phyloP scores from a whole-genome alignment of 1,284 basidiomycete species.

The Stygiomarasmius scandens region DNA sequence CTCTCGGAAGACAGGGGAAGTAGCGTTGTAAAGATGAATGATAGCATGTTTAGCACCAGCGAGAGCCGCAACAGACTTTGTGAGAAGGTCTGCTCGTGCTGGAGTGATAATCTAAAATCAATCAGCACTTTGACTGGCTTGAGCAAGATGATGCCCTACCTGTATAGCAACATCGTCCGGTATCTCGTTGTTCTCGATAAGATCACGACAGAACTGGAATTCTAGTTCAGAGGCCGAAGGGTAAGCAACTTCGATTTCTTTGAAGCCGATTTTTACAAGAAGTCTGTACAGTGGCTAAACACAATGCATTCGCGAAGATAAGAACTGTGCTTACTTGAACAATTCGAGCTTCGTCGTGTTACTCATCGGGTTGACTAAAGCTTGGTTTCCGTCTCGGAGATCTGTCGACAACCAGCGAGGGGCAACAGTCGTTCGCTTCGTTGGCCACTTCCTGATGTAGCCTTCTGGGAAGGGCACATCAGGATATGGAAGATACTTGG shows the following conservation, averaged over 20 bases:
- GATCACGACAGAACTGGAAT: constrained; percentile 80
- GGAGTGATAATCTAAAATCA: constrained; percentile 75
- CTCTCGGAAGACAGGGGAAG: constrained; percentile 81
- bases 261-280: constrained; percentile 83
- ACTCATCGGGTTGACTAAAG: constrained; percentile 87
- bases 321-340: constrained; percentile 56
- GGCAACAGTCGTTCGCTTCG: constrained; percentile 63
- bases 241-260: constrained; percentile 89
- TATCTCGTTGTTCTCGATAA: constrained; percentile 72
- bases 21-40: constrained; percentile 94
- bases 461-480: constrained; percentile 58
- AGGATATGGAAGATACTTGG: constrained; percentile 76
- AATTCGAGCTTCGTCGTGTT: constrained; percentile 80
- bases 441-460: constrained; percentile 80
- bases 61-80: constrained; percentile 80
- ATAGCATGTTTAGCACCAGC: constrained; percentile 84
- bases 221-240: constrained; percentile 89
- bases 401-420: constrained; percentile 92
- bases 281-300: constrained; percentile 15
- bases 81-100: constrained; percentile 84
- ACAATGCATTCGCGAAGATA: background rate
- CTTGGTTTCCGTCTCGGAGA: constrained; percentile 90
- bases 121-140: too few relatives aligned
- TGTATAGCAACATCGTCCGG: constrained; percentile 91
- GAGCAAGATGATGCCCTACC: constrained; percentile 52